Percentiles rank a stretch among this genome's conserved stretches.
phyloP scores from a whole-genome alignment of 1,284 basidiomycete genomes.

The Tranzscheliella williamsii region DNA sequence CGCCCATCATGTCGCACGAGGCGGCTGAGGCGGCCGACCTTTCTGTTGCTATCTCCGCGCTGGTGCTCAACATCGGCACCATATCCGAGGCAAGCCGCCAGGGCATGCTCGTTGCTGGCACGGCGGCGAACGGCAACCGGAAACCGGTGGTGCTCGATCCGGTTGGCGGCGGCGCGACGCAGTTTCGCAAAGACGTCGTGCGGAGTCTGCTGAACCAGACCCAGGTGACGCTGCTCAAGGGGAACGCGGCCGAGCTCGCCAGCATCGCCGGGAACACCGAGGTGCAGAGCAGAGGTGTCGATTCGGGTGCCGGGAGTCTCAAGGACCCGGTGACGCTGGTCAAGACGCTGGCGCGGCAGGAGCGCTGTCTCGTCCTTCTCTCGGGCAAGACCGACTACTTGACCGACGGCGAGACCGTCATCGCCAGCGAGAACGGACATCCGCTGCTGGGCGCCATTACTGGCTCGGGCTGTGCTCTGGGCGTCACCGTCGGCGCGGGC shows the following conservation, averaged over 20 bases:
- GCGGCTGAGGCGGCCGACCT: conserved; percentile 81
- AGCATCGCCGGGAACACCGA: conserved; percentile 71
- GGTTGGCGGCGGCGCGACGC: conserved; percentile 85
- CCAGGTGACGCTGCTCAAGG: conserved; percentile 91
- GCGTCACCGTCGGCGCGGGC: conserved; percentile 75
- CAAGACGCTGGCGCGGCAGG: conserved; percentile 71
- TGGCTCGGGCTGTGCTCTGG: conserved; percentile 86
- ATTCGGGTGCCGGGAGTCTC: conserved; percentile 78
- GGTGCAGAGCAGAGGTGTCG: conserved; percentile 84
- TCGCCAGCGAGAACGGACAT: conserved; percentile 77
- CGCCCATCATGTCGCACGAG: conserved; percentile 78
- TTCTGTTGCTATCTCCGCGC: conserved; percentile 69
- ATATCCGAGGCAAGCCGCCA: conserved; percentile 68
- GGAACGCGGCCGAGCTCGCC: conserved; percentile 88
- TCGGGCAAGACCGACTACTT: conserved; percentile 84
- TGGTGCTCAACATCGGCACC: conserved; percentile 91
- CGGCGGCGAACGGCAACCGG: conserved; percentile 48
- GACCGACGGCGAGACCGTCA: conserved; percentile 75
- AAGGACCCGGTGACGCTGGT: conserved; percentile 75
- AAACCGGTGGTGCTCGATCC: conserved; percentile 86
- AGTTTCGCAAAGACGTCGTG: conserved; percentile 69
- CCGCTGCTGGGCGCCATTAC: conserved; percentile 78
- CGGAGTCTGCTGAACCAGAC: conserved; percentile 77
- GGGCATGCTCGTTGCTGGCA: conserved; percentile 81
- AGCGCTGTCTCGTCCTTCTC: conserved; percentile 80